Conservation (phyloP, 495 filamentous ascomycete genomes). For the Neurospora cerealis region DNA sequence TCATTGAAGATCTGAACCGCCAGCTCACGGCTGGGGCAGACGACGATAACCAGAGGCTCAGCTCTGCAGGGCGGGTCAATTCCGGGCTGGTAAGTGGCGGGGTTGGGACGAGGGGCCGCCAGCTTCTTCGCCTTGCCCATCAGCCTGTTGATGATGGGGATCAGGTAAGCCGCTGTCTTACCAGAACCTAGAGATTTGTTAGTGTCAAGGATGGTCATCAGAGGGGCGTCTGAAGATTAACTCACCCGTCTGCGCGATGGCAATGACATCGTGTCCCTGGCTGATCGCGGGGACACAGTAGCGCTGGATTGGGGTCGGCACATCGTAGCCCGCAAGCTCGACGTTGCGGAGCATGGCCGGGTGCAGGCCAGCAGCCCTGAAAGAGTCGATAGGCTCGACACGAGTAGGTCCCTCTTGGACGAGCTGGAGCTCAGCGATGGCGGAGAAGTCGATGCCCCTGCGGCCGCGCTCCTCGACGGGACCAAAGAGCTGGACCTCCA, state of each 20-base stretch:
- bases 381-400: slow-evolving; percentile 48
- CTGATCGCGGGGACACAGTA: slow-evolving; percentile 72
- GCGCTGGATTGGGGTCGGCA: slow-evolving; percentile 78
- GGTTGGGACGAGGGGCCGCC: slow-evolving; percentile 61
- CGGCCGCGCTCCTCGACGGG: slow-evolving; percentile 25
- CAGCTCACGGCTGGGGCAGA: slow-evolving; percentile 83
- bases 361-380: slow-evolving; percentile 73
- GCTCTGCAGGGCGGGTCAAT: slow-evolving; percentile 48
- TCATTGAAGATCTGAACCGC: slow-evolving; percentile 77
- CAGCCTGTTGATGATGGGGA: slow-evolving; percentile 78
- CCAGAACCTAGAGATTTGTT: slow-evolving; percentile 59
- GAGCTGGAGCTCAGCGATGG: slow-evolving; percentile 48
- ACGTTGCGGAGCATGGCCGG: slow-evolving; percentile 75
- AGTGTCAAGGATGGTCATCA: neutral
- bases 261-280: slow-evolving; percentile 68
- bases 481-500: slow-evolving; percentile 69
- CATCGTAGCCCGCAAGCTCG: slow-evolving; percentile 46
- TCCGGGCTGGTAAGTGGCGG: slow-evolving; percentile 25
- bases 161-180: slow-evolving; percentile 87
- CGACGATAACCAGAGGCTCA: slow-evolving; percentile 76
- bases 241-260: slow-evolving; percentile 84
- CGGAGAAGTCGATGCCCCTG: slow-evolving; percentile 39
- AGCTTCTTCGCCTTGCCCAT: slow-evolving; percentile 92
- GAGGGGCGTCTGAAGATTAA: neutral
- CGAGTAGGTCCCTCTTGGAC: slow-evolving; percentile 46